phyloP scores from a whole-genome alignment of 2,329 filamentous ascomycete species.

The Aspergillus ustus region DNA sequence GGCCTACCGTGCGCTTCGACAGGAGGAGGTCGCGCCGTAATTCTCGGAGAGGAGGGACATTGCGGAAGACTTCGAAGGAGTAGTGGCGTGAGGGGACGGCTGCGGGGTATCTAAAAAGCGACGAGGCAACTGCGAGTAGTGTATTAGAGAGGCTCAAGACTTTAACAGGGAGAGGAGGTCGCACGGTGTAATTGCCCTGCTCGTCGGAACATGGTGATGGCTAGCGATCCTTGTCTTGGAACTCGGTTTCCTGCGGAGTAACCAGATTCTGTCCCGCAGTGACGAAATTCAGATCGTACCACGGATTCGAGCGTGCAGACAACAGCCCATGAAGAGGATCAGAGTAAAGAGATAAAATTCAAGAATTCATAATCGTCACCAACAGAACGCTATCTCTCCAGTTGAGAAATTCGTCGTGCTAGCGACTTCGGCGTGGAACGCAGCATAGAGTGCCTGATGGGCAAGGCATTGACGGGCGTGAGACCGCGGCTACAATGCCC shows the following conservation, averaged over 20 bases:
- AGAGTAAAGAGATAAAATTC: background rate
- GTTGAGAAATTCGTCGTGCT: slow-evolving; percentile 1
- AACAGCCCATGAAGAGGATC: background rate
- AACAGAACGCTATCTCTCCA: background rate
- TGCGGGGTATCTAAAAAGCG: slow-evolving; percentile 27
- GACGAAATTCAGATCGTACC: background rate
- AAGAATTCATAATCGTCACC: background rate
- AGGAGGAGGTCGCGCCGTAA: slow-evolving; percentile 70
- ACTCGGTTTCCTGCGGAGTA: slow-evolving; percentile 15
- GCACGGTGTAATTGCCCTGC: slow-evolving; percentile 35
- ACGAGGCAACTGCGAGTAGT: slow-evolving; percentile 27
- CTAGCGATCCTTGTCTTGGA: slow-evolving; percentile 12
- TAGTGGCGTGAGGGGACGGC: slow-evolving; percentile 15
- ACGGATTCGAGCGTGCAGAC: background rate
- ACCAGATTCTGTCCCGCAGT: background rate
- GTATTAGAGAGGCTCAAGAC: slow-evolving; percentile 12
- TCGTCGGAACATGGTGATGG: slow-evolving; percentile 36
- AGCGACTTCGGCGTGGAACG: slow-evolving; percentile 14
- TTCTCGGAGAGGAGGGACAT: slow-evolving; percentile 71
- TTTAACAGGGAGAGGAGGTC: slow-evolving; percentile 12
- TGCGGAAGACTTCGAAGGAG: slow-evolving; percentile 67
- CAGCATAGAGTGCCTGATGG: slow-evolving; percentile 2
- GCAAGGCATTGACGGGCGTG: background rate
- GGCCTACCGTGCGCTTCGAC: slow-evolving; percentile 73
- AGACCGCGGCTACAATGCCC: background rate